These are phyloP conservation scores for Skeletonema costatum DNA, from an alignment of 108 stramenopile species.

Conservation along the genomic window DNA sequence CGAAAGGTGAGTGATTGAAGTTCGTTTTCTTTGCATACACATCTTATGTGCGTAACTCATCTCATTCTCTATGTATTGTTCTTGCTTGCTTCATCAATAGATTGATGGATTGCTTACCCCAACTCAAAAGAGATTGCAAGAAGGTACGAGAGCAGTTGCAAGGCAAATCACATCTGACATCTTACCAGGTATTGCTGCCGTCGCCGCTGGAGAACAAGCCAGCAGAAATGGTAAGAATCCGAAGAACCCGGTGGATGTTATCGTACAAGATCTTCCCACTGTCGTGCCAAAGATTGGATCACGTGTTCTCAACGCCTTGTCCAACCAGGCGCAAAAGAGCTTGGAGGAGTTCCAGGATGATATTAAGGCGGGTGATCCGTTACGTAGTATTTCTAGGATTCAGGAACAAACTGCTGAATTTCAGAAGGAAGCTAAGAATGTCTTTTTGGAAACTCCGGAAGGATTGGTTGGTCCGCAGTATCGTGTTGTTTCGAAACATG, in stretches of 20 bases:
- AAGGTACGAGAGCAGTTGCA: slow-evolving; percentile 81
- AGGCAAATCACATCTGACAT: slow-evolving; percentile 84
- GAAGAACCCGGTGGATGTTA: slow-evolving; percentile 41
- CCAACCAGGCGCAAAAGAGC: slow-evolving; percentile 69
- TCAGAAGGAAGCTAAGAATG: slow-evolving; percentile 70
- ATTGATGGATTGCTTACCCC: slow-evolving; percentile 83
- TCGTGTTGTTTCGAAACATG: slow-evolving; percentile 54
- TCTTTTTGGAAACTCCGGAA: slow-evolving; percentile 84
- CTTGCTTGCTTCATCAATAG: slow-evolving; percentile 25
- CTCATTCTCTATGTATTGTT: neutral
- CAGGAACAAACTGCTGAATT: slow-evolving; percentile 71
- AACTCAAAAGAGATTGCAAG: slow-evolving; percentile 69
- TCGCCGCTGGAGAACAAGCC: slow-evolving; percentile 9
- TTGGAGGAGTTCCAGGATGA: slow-evolving; percentile 74
- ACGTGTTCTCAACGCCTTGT: slow-evolving; percentile 65
- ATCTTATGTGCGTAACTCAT: neutral
- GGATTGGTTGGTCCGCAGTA: slow-evolving; percentile 79
- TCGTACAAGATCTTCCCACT: slow-evolving; percentile 37
- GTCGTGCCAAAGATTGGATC: slow-evolving; percentile 67
- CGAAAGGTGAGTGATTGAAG: slow-evolving; percentile 60
- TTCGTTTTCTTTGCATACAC: neutral
- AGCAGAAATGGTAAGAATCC: slow-evolving; percentile 19
- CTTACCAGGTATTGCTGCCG: slow-evolving; percentile 63
- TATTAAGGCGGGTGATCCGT: slow-evolving; percentile 61
- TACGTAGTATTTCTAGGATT: slow-evolving; percentile 64